Evolutionary conservation across 371 early-diverging fungal genomes (phyloP).

Genomic region (Chytridiales sp.): DNA sequence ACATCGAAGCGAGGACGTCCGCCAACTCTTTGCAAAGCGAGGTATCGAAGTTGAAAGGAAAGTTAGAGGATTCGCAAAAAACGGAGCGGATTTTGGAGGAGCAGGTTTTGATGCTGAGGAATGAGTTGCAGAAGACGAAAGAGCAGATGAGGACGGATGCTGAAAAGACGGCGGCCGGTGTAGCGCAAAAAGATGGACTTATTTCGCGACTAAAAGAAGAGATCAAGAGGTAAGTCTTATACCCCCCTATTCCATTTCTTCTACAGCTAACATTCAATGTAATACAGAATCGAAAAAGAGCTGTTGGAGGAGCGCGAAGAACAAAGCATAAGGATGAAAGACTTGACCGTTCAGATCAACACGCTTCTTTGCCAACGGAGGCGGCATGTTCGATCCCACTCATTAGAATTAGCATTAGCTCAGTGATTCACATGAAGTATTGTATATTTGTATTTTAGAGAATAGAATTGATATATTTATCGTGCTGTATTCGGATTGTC

Average conservation of each 20-base stretch:
- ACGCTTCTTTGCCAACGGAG: slow-evolving; percentile 15
- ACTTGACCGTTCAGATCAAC: slow-evolving; percentile 22
- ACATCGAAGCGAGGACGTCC: neutral
- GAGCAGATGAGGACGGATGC: slow-evolving; percentile 2
- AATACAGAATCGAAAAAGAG: slow-evolving; percentile 13
- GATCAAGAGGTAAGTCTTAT: slow-evolving; percentile 11
- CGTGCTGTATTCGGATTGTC: too few relatives aligned
- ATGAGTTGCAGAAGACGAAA: slow-evolving; percentile 5
- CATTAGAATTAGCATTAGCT: too few relatives aligned
- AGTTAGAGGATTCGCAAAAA: slow-evolving; percentile 16
- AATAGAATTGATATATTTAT: too few relatives aligned
- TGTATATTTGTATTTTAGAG: too few relatives aligned
- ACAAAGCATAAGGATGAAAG: slow-evolving; percentile 19
- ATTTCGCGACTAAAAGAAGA: slow-evolving; percentile 11
- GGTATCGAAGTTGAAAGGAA: neutral
- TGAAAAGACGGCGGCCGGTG: neutral
- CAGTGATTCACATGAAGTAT: too few relatives aligned
- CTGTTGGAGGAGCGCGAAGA: slow-evolving; percentile 26
- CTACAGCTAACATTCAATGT: neutral
- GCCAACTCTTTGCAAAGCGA: neutral
- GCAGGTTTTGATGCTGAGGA: slow-evolving; percentile 16
- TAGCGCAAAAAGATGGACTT: slow-evolving; percentile 7
- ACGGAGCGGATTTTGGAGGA: slow-evolving; percentile 3
- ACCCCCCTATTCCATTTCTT: neutral
- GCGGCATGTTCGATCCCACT: too few relatives aligned